phyloP scores from a whole-genome alignment of 306 rosid genomes.

The Abrus precatorius region DNA sequence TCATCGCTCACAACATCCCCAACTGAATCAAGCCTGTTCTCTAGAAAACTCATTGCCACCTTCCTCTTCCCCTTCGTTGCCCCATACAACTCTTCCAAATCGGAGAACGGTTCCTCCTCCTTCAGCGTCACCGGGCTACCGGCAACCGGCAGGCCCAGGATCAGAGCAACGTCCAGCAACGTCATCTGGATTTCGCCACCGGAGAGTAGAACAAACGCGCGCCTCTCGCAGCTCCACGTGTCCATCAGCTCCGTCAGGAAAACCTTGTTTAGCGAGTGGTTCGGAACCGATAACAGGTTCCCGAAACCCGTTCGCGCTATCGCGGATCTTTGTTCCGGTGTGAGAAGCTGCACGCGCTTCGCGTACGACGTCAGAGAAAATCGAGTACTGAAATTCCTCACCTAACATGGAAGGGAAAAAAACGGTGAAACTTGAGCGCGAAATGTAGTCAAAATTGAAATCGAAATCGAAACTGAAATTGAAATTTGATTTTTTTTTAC shows the following conservation, averaged over 20 bases:
- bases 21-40: slow-evolving; percentile 50
- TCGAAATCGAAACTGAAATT: slow-evolving; percentile 3
- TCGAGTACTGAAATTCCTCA: slow-evolving; percentile 44
- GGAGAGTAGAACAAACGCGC: slow-evolving; percentile 36
- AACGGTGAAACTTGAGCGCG: background rate
- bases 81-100: slow-evolving; percentile 52
- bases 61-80: slow-evolving; percentile 52
- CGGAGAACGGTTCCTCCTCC: slow-evolving; percentile 51
- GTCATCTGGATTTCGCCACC: slow-evolving; percentile 48
- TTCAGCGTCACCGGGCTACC: slow-evolving; percentile 49
- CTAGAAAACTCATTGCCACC: slow-evolving; percentile 49
- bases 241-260: slow-evolving; percentile 56
- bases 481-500: background rate
- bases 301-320: slow-evolving; percentile 51
- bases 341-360: slow-evolving; percentile 51
- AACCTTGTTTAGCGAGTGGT: slow-evolving; percentile 46
- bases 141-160: slow-evolving; percentile 53
- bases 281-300: slow-evolving; percentile 50
- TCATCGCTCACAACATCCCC: slow-evolving; percentile 52
- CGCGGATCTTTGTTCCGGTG: slow-evolving; percentile 47
- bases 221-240: slow-evolving; percentile 50
- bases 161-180: slow-evolving; percentile 53
- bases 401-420: slow-evolving; percentile 23
- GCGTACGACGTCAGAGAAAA: slow-evolving; percentile 48
- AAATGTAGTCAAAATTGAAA: background rate